Conservation (phyloP, 164 flowering plant genomes). For the Vitis cinerea region DNA sequence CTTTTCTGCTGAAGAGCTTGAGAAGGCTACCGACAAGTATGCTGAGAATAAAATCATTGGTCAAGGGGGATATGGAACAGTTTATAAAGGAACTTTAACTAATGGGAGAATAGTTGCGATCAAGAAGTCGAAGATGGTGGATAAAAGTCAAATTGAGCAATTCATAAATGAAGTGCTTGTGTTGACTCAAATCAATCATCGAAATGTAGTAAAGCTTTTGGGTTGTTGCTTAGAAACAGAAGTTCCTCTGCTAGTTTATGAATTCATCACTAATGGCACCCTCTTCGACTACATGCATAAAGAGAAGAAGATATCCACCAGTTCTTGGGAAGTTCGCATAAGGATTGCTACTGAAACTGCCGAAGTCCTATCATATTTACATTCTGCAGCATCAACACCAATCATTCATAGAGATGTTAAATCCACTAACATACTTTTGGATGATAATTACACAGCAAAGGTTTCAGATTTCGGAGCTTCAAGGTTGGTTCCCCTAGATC, state of each 20-base stretch:
- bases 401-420: constrained; percentile 42
- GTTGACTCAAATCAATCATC: constrained; percentile 48
- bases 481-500: constrained; percentile 27
- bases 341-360: constrained; percentile 36
- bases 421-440: constrained; percentile 35
- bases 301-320: not conserved
- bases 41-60: constrained; percentile 35
- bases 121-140: constrained; percentile 43
- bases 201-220: constrained; percentile 42
- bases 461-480: constrained; percentile 45
- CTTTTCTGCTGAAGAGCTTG: constrained; percentile 38
- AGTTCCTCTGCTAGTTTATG: constrained; percentile 48
- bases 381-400: constrained; percentile 32
- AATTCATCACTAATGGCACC: constrained; percentile 45
- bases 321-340: constrained; percentile 29
- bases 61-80: constrained; percentile 45
- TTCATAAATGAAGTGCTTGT: constrained; percentile 50
- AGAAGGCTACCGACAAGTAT: constrained; percentile 44
- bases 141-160: constrained; percentile 36
- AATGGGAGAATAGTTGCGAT: constrained; percentile 40
- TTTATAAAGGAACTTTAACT: constrained; percentile 35
- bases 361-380: constrained; percentile 36
- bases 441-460: constrained; percentile 30
- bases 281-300: constrained; percentile 32
- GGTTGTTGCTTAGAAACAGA: constrained; percentile 49